phyloP scores from a whole-genome alignment of 1,284 basidiomycete species.

The Schizophyllum amplum region DNA sequence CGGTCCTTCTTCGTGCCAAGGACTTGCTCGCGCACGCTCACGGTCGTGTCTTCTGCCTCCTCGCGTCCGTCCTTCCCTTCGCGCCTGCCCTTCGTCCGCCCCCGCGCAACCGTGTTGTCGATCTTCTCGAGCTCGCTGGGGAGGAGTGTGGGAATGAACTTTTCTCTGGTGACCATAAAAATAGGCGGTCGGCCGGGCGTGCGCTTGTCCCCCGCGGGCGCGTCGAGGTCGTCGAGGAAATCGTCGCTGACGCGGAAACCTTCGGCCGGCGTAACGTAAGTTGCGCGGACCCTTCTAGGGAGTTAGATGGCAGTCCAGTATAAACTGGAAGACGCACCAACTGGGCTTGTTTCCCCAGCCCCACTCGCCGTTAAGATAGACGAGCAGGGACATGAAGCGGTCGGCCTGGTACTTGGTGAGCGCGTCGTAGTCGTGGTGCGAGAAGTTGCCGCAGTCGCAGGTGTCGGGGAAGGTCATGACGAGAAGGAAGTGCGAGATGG shows the following conservation, averaged over 20 bases:
- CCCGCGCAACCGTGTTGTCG: conserved; percentile 21
- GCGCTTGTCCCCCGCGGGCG: conserved; percentile 4
- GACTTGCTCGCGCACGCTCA: conserved; percentile 9
- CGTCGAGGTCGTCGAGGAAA: conserved; percentile 14
- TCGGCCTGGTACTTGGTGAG: conserved; percentile 24
- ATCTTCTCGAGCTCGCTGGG: conserved; percentile 20
- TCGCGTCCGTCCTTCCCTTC: conserved; percentile 11
- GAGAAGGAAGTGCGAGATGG: conserved; percentile 19
- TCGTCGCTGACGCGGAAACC: conserved; percentile 13
- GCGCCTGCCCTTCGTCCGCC: conserved; percentile 3
- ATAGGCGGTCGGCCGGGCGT: conserved; percentile 7
- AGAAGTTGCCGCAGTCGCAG: conserved; percentile 21
- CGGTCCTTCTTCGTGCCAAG: conserved; percentile 19
- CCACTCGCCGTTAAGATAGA: conserved; percentile 1
- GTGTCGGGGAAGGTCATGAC: conserved; percentile 22
- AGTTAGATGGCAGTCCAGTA: too few species aligned
- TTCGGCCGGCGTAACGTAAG: conserved; percentile 15
- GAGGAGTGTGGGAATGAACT: conserved; percentile 20
- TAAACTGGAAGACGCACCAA: neutral
- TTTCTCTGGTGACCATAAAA: conserved; percentile 18
- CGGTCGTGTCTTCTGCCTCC: too few species aligned
- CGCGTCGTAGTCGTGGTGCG: conserved; percentile 24
- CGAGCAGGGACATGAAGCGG: conserved; percentile 20
- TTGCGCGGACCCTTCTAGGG: conserved; percentile 19
- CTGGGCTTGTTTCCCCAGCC: conserved; percentile 4